Evolutionary conservation across 495 filamentous ascomycete species (phyloP), one percentile per base, ranked within the genome.

Genomic region (Podospora appendiculata): DNA sequence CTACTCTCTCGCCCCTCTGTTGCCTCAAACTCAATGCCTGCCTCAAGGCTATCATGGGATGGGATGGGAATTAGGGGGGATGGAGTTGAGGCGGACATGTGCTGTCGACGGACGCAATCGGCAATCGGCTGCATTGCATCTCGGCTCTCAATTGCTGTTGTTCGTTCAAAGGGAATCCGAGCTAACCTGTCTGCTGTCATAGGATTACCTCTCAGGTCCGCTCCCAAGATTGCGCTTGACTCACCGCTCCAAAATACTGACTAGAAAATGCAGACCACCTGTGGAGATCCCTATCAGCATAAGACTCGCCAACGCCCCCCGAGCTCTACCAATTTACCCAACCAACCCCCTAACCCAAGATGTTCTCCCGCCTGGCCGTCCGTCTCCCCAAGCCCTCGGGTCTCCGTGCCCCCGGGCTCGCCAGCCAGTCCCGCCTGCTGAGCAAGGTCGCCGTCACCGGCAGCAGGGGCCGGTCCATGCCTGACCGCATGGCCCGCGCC

Each of bases 201-300:
- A 93, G 89, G 89, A 95, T 80, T 95, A 95, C 78, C 88, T 95
- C 78, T 95, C 89, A 87, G 88, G 87, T 89, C 72, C 62, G 78
- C 65, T 57, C 44, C 51, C 59, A 48, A 51, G 46, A 32, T 55
- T 53, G 49, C 50, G 43, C 53, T 61, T 70, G 57, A 69, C 70
- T 71, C 71, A 78, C 74, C 69, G 68, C 73, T 60, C 60, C 43
- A 51, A 32, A 17, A 13, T 62, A 66, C 78, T 62, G 62, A 72
- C 62, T 61, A 58, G 57, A 45, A 55, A 43, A 50, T 54, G 41
- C 38, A 90, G 91, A 96, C 81, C 93, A 98, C 78, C 84, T 98
- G 78, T 98, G 93, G 93, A 95, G 95, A 82, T 85, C 93, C 70
- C 70, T 75, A 66, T 69, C 66, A 60, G 62, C 64, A 64, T 72